phyloP scores from a whole-genome alignment of 1,284 basidiomycete genomes.

The Pulveroboletus sp. region DNA sequence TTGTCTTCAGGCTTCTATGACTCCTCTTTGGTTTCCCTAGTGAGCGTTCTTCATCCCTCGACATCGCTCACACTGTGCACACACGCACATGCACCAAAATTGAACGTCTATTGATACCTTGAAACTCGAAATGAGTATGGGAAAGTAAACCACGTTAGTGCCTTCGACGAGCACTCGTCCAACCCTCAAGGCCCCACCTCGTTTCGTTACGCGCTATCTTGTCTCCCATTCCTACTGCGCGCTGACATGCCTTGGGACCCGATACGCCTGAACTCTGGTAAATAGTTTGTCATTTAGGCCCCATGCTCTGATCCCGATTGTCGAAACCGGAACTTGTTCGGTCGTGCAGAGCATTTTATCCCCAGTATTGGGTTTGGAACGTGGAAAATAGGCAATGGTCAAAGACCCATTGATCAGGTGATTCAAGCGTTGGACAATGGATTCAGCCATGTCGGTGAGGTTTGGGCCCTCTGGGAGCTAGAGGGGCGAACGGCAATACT shows the following conservation, averaged over 20 bases:
- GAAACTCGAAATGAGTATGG: not conserved
- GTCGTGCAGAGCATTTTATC: constrained; percentile 40
- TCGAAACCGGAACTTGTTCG: not conserved
- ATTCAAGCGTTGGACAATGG: constrained; percentile 54
- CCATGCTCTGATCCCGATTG: no score
- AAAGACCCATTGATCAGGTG: constrained; percentile 50
- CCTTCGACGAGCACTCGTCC: not conserved
- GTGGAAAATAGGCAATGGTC: constrained; percentile 52
- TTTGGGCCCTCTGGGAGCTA: not conserved
- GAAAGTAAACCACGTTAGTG: not conserved
- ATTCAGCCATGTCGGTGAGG: constrained; percentile 52
- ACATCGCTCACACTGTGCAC: no score
- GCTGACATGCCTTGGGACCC: constrained; percentile 47
- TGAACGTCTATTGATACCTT: no score
- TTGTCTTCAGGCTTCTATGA: no score
- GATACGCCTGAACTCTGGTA: constrained; percentile 49
- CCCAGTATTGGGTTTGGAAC: constrained; percentile 57
- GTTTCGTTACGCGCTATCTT: not conserved
- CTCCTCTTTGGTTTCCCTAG: no score
- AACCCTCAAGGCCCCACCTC: not conserved
- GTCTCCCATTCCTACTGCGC: not conserved
- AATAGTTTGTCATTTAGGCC: constrained; percentile 1
- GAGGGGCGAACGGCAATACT: no score
- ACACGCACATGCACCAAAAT: no score
- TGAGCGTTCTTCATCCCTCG: no score